phyloP scores from a whole-genome alignment of 805 yeast genomes.

The Torulaspora gathmanii region DNA sequence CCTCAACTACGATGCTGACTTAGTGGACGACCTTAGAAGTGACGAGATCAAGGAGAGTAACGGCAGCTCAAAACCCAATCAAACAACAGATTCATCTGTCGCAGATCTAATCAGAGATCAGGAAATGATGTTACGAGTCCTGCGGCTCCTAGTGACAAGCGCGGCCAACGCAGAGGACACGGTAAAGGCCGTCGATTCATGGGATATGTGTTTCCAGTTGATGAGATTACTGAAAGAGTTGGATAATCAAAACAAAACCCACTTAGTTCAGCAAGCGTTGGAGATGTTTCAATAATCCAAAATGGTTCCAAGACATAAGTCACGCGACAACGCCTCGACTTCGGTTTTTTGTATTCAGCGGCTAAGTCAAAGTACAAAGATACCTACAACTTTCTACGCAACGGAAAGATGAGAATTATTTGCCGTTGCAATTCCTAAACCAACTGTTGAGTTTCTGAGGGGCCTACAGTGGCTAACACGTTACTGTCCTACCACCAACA shows the following conservation, averaged over 20 bases:
- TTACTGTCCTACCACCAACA: too few relatives aligned
- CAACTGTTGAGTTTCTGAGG: too few relatives aligned
- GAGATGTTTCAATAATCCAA: conserved; percentile 15
- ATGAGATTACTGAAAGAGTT: conserved; percentile 29
- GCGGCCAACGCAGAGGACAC: conserved; percentile 27
- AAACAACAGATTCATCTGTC: conserved; percentile 11
- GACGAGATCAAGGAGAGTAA: background rate
- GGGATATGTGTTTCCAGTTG: conserved; percentile 37
- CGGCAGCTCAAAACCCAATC: background rate
- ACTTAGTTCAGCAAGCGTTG: conserved; percentile 25
- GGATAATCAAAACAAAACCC: conserved; percentile 28
- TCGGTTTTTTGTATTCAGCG: background rate
- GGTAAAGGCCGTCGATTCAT: conserved; percentile 29
- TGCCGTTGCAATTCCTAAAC: too few relatives aligned
- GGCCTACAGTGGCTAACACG: too few relatives aligned
- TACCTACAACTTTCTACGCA: too few relatives aligned
- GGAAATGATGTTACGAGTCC: conserved; percentile 31
- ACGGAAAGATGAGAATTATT: too few relatives aligned
- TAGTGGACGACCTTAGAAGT: conserved; percentile 17
- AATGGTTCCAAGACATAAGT: background rate
- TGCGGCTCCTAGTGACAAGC: conserved; percentile 28
- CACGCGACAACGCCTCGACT: background rate
- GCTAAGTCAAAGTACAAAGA: background rate
- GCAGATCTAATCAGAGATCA: conserved; percentile 27
- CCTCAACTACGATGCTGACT: conserved; percentile 29